These are phyloP conservation scores for Aspergillus pseudoglaucus DNA, from an alignment of 2,329 filamentous ascomycete species.

Conservation along the genomic window DNA sequence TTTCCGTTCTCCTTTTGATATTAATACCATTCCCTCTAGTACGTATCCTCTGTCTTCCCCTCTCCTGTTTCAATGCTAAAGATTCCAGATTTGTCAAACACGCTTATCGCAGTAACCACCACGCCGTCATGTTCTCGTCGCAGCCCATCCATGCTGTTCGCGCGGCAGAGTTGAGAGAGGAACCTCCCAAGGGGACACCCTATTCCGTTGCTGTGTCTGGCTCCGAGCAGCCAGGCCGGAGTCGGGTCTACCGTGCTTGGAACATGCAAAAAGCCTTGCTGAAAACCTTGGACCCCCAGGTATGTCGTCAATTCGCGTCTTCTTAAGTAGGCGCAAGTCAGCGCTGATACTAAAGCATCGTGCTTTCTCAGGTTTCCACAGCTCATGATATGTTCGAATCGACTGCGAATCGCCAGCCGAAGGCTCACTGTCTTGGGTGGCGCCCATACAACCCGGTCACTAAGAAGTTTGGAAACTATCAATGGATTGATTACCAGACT, in stretches of 20 bases:
- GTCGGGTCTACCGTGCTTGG: slow-evolving; percentile 76
- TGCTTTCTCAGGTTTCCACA: slow-evolving; percentile 48
- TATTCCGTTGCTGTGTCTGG: slow-evolving; percentile 74
- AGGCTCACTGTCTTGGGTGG: slow-evolving; percentile 68
- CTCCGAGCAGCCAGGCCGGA: slow-evolving; percentile 65
- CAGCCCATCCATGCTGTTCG: slow-evolving; percentile 28
- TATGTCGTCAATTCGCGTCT: slow-evolving; percentile 22
- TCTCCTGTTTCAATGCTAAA: neutral
- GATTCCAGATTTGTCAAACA: neutral
- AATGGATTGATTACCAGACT: slow-evolving; percentile 77
- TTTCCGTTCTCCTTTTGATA: too few relatives aligned
- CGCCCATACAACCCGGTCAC: slow-evolving; percentile 70
- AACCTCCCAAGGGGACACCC: slow-evolving; percentile 67
- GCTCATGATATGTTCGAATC: slow-evolving; percentile 76
- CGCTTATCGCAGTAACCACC: neutral
- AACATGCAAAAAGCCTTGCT: slow-evolving; percentile 66
- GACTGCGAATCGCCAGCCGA: slow-evolving; percentile 56
- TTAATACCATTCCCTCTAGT: too few relatives aligned
- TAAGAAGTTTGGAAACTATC: slow-evolving; percentile 68
- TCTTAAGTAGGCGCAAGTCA: neutral
- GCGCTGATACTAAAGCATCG: neutral
- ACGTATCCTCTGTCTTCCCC: too few relatives aligned
- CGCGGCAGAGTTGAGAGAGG: slow-evolving; percentile 48
- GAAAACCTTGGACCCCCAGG: slow-evolving; percentile 62
- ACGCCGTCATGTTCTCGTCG: slow-evolving; percentile 32